These are phyloP conservation scores for Peronosclerospora sorghi DNA, from an alignment of 352 stramenopile species.

Conservation along the genomic window DNA sequence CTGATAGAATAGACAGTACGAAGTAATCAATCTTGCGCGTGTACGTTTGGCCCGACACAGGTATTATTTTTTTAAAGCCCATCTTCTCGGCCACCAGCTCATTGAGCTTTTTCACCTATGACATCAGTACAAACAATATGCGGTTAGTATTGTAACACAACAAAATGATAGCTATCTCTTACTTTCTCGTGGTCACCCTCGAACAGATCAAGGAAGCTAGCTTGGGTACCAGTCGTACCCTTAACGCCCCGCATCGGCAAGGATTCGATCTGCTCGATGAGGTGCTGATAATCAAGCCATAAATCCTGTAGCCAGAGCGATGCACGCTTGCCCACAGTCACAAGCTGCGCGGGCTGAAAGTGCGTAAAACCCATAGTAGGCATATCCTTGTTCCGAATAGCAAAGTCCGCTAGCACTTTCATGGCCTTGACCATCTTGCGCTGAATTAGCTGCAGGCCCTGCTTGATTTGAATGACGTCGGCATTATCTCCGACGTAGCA, in stretches of 20 bases:
- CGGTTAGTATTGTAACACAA: slow-evolving; percentile 1
- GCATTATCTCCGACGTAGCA: slow-evolving; percentile 99
- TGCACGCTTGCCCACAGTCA: slow-evolving; percentile 96
- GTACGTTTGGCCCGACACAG: slow-evolving; percentile 98
- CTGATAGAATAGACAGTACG: slow-evolving; percentile 90
- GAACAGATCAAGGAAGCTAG: slow-evolving; percentile 98
- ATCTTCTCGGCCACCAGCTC: slow-evolving; percentile 93
- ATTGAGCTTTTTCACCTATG: slow-evolving; percentile 92
- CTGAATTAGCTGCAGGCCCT: slow-evolving; percentile 92
- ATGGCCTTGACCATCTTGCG: slow-evolving; percentile 97
- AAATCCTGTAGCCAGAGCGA: slow-evolving; percentile 98
- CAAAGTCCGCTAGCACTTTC: slow-evolving; percentile 91
- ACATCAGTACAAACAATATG: background rate
- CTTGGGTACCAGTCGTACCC: slow-evolving; percentile 97
- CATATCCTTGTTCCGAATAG: slow-evolving; percentile 91
- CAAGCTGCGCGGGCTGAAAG: slow-evolving; percentile 98
- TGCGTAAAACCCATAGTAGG: slow-evolving; percentile 98
- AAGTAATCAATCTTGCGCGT: slow-evolving; percentile 98
- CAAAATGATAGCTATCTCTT: background rate
- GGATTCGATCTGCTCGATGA: slow-evolving; percentile 92
- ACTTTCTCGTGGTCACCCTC: slow-evolving; percentile 96
- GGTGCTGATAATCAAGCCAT: slow-evolving; percentile 92
- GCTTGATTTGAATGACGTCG: slow-evolving; percentile 96
- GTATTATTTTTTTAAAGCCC: slow-evolving; percentile 95
- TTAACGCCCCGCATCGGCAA: slow-evolving; percentile 97